phyloP scores from a whole-genome alignment of 805 yeast genomes.

The Metschnikowia hibisci region DNA sequence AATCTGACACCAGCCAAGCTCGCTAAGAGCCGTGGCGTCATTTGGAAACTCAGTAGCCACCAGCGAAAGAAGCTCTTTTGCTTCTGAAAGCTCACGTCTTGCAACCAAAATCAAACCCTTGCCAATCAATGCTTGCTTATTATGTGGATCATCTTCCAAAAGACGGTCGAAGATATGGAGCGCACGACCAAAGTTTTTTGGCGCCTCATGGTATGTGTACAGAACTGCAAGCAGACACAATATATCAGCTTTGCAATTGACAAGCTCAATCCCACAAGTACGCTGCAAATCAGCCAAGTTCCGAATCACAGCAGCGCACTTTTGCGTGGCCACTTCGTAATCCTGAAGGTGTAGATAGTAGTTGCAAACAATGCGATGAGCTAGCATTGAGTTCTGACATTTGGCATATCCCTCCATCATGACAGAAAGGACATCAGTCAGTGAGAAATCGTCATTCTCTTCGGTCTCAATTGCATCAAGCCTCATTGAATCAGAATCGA shows the following conservation, averaged over 20 bases:
- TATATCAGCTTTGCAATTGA: conserved; percentile 53
- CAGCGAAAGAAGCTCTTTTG: conserved; percentile 47
- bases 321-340: conserved; percentile 57
- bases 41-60: conserved; percentile 50
- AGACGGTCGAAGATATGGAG: conserved; percentile 64
- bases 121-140: conserved; percentile 69
- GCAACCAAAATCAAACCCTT: conserved; percentile 76
- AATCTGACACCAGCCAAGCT: conserved; percentile 75
- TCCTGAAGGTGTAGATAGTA: conserved; percentile 59
- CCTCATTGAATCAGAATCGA: conserved; percentile 7
- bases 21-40: conserved; percentile 57
- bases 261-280: conserved; percentile 45
- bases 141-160: conserved; percentile 35
- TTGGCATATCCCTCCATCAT: conserved; percentile 49
- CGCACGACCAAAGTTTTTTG: conserved; percentile 79
- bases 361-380: conserved; percentile 60
- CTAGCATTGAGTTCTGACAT: conserved; percentile 46
- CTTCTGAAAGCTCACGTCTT: conserved; percentile 52
- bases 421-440: conserved; percentile 49
- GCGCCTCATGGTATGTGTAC: conserved; percentile 84
- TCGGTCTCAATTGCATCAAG: conserved; percentile 9
- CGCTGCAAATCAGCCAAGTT: conserved; percentile 47
- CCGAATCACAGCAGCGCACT: conserved; percentile 58
- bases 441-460: conserved; percentile 23
- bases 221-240: conserved; percentile 66